Base-by-base conservation (phyloP, 176 grass and related monocot genomes). In the Puccinellia tenuiflora region DNA sequence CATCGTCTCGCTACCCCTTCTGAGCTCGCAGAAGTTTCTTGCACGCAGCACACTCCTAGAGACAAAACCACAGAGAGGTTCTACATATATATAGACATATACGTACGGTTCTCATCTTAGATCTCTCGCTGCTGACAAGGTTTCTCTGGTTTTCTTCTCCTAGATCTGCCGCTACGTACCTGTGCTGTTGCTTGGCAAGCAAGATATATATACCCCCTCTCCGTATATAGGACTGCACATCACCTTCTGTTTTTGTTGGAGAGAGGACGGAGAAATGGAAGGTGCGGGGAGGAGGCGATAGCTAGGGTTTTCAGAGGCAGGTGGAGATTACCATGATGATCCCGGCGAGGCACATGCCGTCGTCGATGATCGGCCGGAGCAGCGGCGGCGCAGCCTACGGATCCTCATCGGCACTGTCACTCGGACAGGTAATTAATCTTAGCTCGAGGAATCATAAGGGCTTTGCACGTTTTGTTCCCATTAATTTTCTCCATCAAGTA, bases 351-450 rank as follows among this genome's bases (percentile, higher is more conserved):
- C 91, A 99, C 76, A 88, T 90, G 76, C 81, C 88, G 57, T 79
- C 97, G 26, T 81, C 97, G 38, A 96, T 99, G 97, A 96, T 96
- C 31, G 89, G 88, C 57, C 88, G 93, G 82, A 92, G 51, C 90
- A 21, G 33, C 83, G 86, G 42, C 85, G 16, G 40, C 83, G 79
- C 90, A 9, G 69, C 81, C 14, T 99, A 89, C 28, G 93, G 89
- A 31, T 96, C 93, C 85, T 99, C 97, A 26, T 94, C 97, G 13
- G 81, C 93, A 68, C 86, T 99, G 31, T 99, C 97, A 21, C 91
- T 99, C 24, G 75, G 91, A 5, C 97, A 96, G 93, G 93, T 99
- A 89, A 85, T 81, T 33, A 31, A 42, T 48, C 46, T 16, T 5
- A 17, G 14, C 46, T 48, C 45, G 17, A 48, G 46, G 30, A 40